Percentiles rank a stretch among this genome's conserved stretches.
Evolutionary conservation across 2,329 filamentous ascomycete species (phyloP).

Genomic region (Pseudocercospora crystallina): DNA sequence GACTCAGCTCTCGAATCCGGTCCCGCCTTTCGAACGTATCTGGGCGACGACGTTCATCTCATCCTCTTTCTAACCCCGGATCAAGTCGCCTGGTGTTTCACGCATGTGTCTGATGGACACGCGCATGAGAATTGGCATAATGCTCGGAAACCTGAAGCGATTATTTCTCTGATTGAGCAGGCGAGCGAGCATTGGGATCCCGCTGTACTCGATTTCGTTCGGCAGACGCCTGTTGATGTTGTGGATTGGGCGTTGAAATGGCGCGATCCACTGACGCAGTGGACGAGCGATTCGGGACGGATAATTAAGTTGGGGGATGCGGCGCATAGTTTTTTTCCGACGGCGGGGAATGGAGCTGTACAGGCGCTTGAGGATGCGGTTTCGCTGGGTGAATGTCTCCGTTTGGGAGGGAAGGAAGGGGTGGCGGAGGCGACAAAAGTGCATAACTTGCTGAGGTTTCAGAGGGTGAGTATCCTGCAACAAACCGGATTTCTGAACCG

Average conservation of each 20-base stretch:
- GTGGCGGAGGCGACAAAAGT: constrained; percentile 1
- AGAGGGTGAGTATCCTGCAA: constrained; percentile 6
- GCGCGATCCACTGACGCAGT: constrained; percentile 52
- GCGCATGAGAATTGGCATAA: constrained; percentile 3
- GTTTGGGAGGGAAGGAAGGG: neutral
- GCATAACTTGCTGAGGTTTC: constrained; percentile 6
- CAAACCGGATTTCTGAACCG: constrained; percentile 8
- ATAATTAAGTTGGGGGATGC: constrained; percentile 48
- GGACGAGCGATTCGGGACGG: constrained; percentile 43
- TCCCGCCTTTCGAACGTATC: neutral
- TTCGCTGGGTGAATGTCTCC: constrained; percentile 44
- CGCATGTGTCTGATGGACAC: neutral
- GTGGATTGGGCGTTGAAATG: constrained; percentile 60
- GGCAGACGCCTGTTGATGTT: constrained; percentile 12
- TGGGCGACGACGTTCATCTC: neutral
- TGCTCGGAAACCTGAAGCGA: neutral
- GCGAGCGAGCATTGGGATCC: constrained; percentile 2
- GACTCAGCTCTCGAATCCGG: neutral
- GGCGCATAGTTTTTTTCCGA: constrained; percentile 54
- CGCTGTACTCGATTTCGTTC: constrained; percentile 6
- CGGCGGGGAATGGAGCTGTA: constrained; percentile 54
- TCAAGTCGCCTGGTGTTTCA: neutral
- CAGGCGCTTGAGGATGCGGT: constrained; percentile 52
- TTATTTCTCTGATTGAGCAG: constrained; percentile 1
- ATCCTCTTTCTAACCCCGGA: neutral